Conservation (phyloP, 164 flowering plant species). For the Piper betle region DNA sequence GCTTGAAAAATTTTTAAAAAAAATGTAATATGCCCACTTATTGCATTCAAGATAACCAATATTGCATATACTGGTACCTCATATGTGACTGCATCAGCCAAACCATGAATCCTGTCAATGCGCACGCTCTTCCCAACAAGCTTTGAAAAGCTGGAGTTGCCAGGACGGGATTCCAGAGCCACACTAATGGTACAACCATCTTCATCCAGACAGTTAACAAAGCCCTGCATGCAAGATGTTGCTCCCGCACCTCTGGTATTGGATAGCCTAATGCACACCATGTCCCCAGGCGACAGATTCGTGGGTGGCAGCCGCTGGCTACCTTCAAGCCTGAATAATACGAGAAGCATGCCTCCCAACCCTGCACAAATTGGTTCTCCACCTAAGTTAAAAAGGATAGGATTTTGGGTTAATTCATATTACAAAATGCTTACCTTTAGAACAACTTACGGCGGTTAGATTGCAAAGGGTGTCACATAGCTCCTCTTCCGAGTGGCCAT, state of each 20-base stretch:
- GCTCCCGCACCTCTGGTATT: slow-evolving; percentile 84
- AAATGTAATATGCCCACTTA: neutral
- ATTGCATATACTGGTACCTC: slow-evolving; percentile 38
- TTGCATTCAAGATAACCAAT: neutral
- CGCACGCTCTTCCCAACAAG: slow-evolving; percentile 84
- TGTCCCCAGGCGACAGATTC: slow-evolving; percentile 87
- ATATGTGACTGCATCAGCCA: slow-evolving; percentile 81
- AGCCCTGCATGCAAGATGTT: slow-evolving; percentile 79
- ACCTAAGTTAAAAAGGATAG: no score
- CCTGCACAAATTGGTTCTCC: slow-evolving; percentile 25
- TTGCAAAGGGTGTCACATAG: slow-evolving; percentile 93
- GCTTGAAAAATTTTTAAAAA: neutral
- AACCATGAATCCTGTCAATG: slow-evolving; percentile 81
- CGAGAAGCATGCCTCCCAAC: slow-evolving; percentile 90
- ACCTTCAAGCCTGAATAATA: slow-evolving; percentile 70
- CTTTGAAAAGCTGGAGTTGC: slow-evolving; percentile 88
- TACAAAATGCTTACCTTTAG: slow-evolving; percentile 34
- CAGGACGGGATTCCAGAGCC: slow-evolving; percentile 77
- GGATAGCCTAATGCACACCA: slow-evolving; percentile 85
- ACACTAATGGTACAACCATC: slow-evolving; percentile 83
- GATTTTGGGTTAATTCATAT: no score
- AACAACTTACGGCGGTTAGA: slow-evolving; percentile 62
- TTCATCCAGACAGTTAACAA: slow-evolving; percentile 72
- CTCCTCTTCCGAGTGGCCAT: slow-evolving; percentile 86
- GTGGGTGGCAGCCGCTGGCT: slow-evolving; percentile 82